phyloP scores from a whole-genome alignment of 371 early-diverging fungal species.

The Globomyces sp. region DNA sequence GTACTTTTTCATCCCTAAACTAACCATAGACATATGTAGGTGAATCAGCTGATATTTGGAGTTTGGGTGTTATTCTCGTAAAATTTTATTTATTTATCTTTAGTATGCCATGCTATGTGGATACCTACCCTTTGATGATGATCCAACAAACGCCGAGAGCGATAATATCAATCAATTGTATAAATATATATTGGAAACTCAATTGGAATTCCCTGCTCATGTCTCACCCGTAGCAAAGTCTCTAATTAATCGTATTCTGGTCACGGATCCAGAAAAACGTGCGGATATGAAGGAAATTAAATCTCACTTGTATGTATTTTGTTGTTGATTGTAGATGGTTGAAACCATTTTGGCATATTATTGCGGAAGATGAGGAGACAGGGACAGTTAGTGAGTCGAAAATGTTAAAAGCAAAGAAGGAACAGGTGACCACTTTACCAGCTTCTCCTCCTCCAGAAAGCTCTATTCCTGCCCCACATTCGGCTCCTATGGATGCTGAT shows the following conservation, averaged over 20 bases:
- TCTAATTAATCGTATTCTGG: constrained; percentile 86
- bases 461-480: too few relatives aligned
- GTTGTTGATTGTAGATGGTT: constrained; percentile 21
- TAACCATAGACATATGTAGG: constrained; percentile 75
- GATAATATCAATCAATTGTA: constrained; percentile 95
- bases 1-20: constrained; percentile 37
- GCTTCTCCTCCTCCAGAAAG: too few relatives aligned
- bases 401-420: too few relatives aligned
- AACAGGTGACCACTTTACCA: too few relatives aligned
- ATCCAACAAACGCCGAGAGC: constrained; percentile 93
- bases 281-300: constrained; percentile 86
- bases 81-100: too few relatives aligned
- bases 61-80: constrained; percentile 85
- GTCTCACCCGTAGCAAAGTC: constrained; percentile 77
- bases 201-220: constrained; percentile 86
- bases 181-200: constrained; percentile 91
- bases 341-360: constrained; percentile 23
- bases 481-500: too few relatives aligned
- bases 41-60: constrained; percentile 94
- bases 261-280: constrained; percentile 83
- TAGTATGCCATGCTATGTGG: constrained; percentile 95
- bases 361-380: constrained; percentile 15
- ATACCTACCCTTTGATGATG: constrained; percentile 98
- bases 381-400: background rate
- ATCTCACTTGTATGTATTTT: constrained; percentile 64